Percentiles rank a stretch among this genome's conserved stretches.
phyloP scores from a whole-genome alignment of 331 rosid genomes.

The Quercus tomentella region DNA sequence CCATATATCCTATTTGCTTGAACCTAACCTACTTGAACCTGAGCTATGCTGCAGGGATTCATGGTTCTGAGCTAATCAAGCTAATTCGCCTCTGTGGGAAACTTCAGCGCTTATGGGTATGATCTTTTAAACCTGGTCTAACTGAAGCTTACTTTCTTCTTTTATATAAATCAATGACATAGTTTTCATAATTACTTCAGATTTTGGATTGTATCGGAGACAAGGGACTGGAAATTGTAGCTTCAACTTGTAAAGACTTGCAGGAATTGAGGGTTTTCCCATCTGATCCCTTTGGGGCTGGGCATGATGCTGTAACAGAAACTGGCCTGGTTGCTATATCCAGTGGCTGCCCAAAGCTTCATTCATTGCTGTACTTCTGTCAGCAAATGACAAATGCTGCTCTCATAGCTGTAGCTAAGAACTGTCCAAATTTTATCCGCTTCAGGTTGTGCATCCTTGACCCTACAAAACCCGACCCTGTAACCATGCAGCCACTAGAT shows the following conservation, averaged over 20 bases:
- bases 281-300: slow-evolving; percentile 50
- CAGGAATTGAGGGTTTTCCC: slow-evolving; percentile 93
- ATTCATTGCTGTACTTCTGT: slow-evolving; percentile 83
- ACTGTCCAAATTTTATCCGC: slow-evolving; percentile 85
- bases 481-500: slow-evolving; percentile 70
- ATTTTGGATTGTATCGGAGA: slow-evolving; percentile 88
- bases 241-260: slow-evolving; percentile 67
- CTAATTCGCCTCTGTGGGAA: slow-evolving; percentile 53
- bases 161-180: background rate
- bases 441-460: slow-evolving; percentile 77
- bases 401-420: slow-evolving; percentile 79
- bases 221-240: slow-evolving; percentile 71
- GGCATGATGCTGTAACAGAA: slow-evolving; percentile 69
- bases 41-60: slow-evolving; percentile 85
- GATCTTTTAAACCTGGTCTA: background rate
- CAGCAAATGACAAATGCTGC: slow-evolving; percentile 98
- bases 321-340: slow-evolving; percentile 86
- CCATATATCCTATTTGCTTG: slow-evolving; percentile 61
- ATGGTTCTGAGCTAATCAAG: slow-evolving; percentile 48
- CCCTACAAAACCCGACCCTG: slow-evolving; percentile 65
- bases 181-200: slow-evolving; percentile 31
- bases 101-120: slow-evolving; percentile 89
- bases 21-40: slow-evolving; percentile 76
- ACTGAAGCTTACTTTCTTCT: background rate
- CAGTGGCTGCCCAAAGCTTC: slow-evolving; percentile 77